Evolutionary conservation across 2,329 filamentous ascomycete genomes (phyloP).

Genomic region (Trichoderma koningii): DNA sequence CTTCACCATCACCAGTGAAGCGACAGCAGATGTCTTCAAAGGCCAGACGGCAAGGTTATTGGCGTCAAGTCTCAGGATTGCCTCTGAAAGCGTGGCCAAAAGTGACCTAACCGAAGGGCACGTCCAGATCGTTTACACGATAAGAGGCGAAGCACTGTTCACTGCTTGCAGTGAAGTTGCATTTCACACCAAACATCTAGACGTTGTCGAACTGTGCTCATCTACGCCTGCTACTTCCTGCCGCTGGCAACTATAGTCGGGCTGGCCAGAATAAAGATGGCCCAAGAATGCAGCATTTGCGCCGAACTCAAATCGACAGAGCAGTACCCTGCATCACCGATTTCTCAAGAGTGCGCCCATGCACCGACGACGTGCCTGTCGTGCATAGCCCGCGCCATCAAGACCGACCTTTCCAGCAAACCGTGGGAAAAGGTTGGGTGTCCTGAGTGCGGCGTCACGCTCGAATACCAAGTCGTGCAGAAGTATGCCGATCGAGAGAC

Average conservation of each 20-base stretch:
- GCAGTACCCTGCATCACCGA: neutral
- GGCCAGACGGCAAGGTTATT: neutral
- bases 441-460: constrained; percentile 1
- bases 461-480: constrained; percentile 10
- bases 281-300: constrained; percentile 4
- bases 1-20: neutral
- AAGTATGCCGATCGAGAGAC: neutral
- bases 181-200: neutral
- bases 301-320: neutral
- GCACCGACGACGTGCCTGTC: neutral
- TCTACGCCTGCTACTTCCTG: neutral
- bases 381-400: neutral
- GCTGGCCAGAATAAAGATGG: neutral
- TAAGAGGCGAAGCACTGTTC: neutral
- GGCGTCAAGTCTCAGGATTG: neutral
- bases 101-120: neutral
- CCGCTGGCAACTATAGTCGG: neutral
- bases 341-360: constrained; percentile 6
- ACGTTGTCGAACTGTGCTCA: neutral
- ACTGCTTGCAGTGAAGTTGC: neutral
- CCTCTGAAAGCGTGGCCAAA: neutral
- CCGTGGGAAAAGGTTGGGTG: constrained; percentile 8
- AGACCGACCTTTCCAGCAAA: constrained; percentile 3
- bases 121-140: neutral
- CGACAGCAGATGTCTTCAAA: neutral